Base-by-base conservation (phyloP, 257 asterid genomes). In the Solanum appendiculatum region DNA sequence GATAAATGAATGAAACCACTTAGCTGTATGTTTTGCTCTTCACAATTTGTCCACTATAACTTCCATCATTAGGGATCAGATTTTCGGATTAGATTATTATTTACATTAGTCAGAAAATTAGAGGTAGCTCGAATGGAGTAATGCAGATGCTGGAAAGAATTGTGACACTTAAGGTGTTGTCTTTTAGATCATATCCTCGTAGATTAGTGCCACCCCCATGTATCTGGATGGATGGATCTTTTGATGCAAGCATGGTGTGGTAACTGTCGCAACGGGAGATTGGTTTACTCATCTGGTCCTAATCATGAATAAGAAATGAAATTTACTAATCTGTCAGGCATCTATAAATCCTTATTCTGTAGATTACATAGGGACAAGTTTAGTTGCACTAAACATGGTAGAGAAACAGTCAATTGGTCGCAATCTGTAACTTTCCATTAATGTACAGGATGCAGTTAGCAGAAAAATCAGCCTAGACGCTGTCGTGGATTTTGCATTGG, bases 391-490 rank as follows among this genome's bases (percentile, higher is more conserved):
- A 9, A 18, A 48, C 40, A 80, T 44, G 6, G 10, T 80, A 46
- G 68, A 18, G 29, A 80, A 80, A 80, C 42, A 46, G 85, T 9
- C 11, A 16, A 18, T 80, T 48, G 40, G 68, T 48, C 48, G 44
- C 85, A 80, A 80, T 48, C 29, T 46, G 8, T 25, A 46, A 80
- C 68, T 80, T 78, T 29, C 68, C 9, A 12, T 29, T 18, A 68
- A 54, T 82, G 77, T 85, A 42, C 95, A 96, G 99, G 99, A 97
- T 90, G 99, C 99, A 33, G 98, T 97, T 25, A 95, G 99, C 94
- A 92, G 99, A 89, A 97, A 97, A 92, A 97, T 97, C 87, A 97
- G 99, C 90, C 93, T 97, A 87, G 99, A 96, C 40, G 93, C 98
- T 44, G 69, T 96, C 64, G 98, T 97, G 86, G 98, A 97, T 89